Percentiles rank a stretch among this genome's conserved stretches.
Evolutionary conservation across 164 flowering plant species (phyloP).

Genomic region (Vitis cinerea): DNA sequence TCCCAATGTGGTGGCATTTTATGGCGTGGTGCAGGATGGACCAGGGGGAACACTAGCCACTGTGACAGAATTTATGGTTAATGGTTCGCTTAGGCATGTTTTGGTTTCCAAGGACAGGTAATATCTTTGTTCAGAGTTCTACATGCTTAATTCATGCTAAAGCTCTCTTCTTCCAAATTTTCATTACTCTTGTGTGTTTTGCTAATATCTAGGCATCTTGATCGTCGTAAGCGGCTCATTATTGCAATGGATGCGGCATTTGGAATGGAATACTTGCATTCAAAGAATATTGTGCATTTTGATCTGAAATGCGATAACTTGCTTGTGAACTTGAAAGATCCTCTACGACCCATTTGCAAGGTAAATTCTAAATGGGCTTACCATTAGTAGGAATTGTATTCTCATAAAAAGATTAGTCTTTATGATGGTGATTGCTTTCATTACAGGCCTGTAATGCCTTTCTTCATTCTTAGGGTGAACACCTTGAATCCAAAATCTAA

Average conservation of each 20-base stretch:
- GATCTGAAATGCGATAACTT: slow-evolving; percentile 72
- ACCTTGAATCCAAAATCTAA: too few relatives aligned
- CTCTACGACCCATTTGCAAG: slow-evolving; percentile 73
- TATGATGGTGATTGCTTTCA: too few relatives aligned
- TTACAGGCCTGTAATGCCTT: too few relatives aligned
- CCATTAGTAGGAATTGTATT: too few relatives aligned
- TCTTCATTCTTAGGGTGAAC: too few relatives aligned
- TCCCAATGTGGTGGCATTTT: slow-evolving; percentile 75
- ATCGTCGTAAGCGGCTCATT: slow-evolving; percentile 6
- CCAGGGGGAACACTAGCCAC: slow-evolving; percentile 65
- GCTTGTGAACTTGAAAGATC: slow-evolving; percentile 65
- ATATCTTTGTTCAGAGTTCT: background rate
- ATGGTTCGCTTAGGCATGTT: slow-evolving; percentile 62
- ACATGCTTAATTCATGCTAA: too few relatives aligned
- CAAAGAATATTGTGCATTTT: slow-evolving; percentile 71
- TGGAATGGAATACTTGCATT: slow-evolving; percentile 79
- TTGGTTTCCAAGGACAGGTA: slow-evolving; percentile 54
- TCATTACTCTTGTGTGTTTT: too few relatives aligned
- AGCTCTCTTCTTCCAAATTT: too few relatives aligned
- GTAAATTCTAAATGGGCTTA: slow-evolving; percentile 19
- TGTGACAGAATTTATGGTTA: slow-evolving; percentile 67
- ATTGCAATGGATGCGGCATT: slow-evolving; percentile 44
- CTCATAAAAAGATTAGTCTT: too few relatives aligned
- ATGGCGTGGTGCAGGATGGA: slow-evolving; percentile 73
- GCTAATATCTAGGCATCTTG: slow-evolving; percentile 1